These are phyloP conservation scores for Hypomontagnella monticulosa DNA, from an alignment of 495 filamentous ascomycete genomes.

Conservation along the genomic window DNA sequence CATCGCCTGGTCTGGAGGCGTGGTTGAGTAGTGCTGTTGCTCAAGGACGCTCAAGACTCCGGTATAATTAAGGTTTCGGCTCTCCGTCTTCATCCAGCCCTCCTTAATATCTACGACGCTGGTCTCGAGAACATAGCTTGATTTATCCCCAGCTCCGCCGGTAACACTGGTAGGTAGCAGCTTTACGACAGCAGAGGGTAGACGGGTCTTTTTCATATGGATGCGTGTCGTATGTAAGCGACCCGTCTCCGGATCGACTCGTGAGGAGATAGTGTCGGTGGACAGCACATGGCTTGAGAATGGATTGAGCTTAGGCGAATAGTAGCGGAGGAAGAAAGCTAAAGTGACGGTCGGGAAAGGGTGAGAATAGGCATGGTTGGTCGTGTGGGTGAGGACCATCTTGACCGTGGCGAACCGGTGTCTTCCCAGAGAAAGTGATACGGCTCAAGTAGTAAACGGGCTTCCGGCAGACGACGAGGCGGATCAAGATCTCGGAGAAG, in stretches of 20 bases:
- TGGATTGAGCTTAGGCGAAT: constrained; percentile 76
- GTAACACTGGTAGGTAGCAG: constrained; percentile 74
- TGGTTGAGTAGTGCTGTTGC: constrained; percentile 76
- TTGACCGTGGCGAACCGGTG: constrained; percentile 31
- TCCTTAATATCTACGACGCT: constrained; percentile 89
- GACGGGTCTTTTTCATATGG: constrained; percentile 91
- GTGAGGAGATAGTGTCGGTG: constrained; percentile 91
- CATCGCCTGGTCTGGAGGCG: constrained; percentile 38
- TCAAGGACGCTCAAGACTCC: constrained; percentile 93
- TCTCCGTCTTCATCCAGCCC: constrained; percentile 88
- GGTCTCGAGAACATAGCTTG: constrained; percentile 90
- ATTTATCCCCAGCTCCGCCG: constrained; percentile 77
- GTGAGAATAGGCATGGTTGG: constrained; percentile 88
- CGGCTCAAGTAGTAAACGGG: constrained; percentile 1
- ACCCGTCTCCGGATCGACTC: constrained; percentile 80
- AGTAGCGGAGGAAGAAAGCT: constrained; percentile 99
- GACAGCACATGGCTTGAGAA: constrained; percentile 95
- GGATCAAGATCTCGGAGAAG: neutral
- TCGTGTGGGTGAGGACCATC: constrained; percentile 73
- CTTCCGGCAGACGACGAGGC: neutral
- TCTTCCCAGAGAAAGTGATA: neutral
- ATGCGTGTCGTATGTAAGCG: constrained; percentile 88
- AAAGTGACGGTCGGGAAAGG: constrained; percentile 89
- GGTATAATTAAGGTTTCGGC: constrained; percentile 87
- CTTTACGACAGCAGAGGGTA: constrained; percentile 84